Percentiles rank a stretch among this genome's conserved stretches.
Conservation (phyloP, 2,329 filamentous ascomycete species). For the Aspergillus alliaceus region DNA sequence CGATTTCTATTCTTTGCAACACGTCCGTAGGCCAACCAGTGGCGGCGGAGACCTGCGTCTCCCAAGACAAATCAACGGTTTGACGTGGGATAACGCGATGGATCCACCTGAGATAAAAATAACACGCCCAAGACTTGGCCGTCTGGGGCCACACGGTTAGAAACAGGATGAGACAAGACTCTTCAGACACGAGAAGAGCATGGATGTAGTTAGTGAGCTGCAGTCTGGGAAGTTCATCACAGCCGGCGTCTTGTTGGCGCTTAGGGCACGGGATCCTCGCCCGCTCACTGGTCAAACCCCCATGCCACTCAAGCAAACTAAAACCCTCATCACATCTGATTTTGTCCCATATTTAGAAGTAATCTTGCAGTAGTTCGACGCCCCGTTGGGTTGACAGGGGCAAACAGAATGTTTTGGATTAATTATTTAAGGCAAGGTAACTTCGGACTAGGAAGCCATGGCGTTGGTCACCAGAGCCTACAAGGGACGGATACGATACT, state of each 20-base stretch:
- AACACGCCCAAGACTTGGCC: slow-evolving; percentile 12
- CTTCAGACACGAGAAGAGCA: slow-evolving; percentile 17
- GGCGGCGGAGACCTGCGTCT: slow-evolving; percentile 17
- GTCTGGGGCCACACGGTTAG: not conserved
- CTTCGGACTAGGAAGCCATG: no score
- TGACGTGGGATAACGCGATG: slow-evolving; percentile 12
- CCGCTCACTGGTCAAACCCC: slow-evolving; percentile 15
- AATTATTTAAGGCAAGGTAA: no score
- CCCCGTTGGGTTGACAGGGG: not conserved
- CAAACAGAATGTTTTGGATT: no score
- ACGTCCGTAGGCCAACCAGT: slow-evolving; percentile 16
- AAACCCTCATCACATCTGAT: slow-evolving; percentile 12
- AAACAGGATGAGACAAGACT: not conserved
- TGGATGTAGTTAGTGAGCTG: slow-evolving; percentile 17
- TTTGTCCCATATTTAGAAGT: slow-evolving; percentile 1
- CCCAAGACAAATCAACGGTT: slow-evolving; percentile 12
- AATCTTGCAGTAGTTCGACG: slow-evolving; percentile 6
- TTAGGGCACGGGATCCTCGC: slow-evolving; percentile 16
- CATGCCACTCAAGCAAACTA: slow-evolving; percentile 14
- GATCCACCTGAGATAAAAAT: slow-evolving; percentile 24
- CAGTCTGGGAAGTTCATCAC: slow-evolving; percentile 33
- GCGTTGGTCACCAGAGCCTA: not conserved
- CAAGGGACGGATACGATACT: no score
- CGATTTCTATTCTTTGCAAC: slow-evolving; percentile 33
- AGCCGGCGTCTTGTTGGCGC: slow-evolving; percentile 31